Evolutionary conservation across 352 stramenopile species (phyloP).

Genomic region (Phytopythium vexans): DNA sequence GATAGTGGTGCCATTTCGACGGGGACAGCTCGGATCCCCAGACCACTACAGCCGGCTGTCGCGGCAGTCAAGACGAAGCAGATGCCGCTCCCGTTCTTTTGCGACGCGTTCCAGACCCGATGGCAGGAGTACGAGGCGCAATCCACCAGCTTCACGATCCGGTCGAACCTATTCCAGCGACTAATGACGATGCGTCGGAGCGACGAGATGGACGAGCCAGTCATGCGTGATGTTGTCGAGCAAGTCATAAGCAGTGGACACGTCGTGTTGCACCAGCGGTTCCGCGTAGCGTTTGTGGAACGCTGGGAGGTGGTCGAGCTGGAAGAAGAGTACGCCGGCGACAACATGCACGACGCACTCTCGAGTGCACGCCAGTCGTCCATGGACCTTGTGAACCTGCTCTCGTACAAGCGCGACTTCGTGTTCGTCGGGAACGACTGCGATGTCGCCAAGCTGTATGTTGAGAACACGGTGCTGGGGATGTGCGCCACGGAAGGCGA

Average conservation of each 20-base stretch:
- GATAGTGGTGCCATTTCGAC: no score
- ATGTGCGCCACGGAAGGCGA: conserved; percentile 66
- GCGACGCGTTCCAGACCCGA: conserved; percentile 37
- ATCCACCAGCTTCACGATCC: conserved; percentile 50
- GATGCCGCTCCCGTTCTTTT: conserved; percentile 42
- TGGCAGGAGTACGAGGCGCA: conserved; percentile 50
- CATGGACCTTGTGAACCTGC: conserved; percentile 81
- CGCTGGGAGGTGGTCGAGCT: conserved; percentile 62
- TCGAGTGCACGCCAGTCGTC: conserved; percentile 55
- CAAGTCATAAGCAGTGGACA: conserved; percentile 62
- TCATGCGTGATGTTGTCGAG: conserved; percentile 44
- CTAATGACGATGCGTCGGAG: conserved; percentile 29
- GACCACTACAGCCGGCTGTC: not conserved
- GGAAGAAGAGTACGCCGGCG: conserved; percentile 42
- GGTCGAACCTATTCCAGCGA: conserved; percentile 46
- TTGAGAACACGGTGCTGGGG: conserved; percentile 66
- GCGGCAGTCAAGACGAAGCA: conserved; percentile 17
- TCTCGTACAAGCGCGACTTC: conserved; percentile 87
- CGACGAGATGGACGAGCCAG: conserved; percentile 54
- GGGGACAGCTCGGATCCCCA: no score
- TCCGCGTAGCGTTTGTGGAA: conserved; percentile 76
- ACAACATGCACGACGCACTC: conserved; percentile 42
- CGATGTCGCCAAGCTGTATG: conserved; percentile 71
- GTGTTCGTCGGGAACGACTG: conserved; percentile 73
- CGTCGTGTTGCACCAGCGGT: conserved; percentile 60